Conservation (phyloP, 1,139 yeast genomes). For the Yamadazyma epiphylla region DNA sequence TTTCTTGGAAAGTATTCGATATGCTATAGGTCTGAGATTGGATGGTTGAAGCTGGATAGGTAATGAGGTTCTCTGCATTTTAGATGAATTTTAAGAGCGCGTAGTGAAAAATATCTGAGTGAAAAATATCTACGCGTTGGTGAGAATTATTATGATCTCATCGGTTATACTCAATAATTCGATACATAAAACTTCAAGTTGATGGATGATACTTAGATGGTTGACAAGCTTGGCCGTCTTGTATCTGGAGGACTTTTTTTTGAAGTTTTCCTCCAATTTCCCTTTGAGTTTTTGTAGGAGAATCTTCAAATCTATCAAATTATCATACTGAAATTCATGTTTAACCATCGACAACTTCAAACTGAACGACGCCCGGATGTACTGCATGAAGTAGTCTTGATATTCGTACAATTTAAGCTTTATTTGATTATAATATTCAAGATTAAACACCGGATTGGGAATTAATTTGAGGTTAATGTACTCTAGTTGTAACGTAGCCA, state of each 20-base stretch:
- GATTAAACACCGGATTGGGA: conserved; percentile 6
- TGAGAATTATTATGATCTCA: conserved; percentile 9
- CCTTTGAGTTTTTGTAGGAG: conserved; percentile 9
- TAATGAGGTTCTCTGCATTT: conserved; percentile 22
- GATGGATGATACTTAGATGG: conserved; percentile 6
- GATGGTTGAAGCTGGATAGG: conserved; percentile 79
- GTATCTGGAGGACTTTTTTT: conserved; percentile 6
- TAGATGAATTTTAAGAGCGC: neutral
- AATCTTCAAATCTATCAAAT: conserved; percentile 9
- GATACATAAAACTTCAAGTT: conserved; percentile 2
- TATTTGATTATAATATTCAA: conserved; percentile 10
- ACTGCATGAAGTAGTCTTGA: conserved; percentile 5
- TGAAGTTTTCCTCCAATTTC: conserved; percentile 10
- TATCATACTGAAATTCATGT: conserved; percentile 9
- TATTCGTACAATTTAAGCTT: conserved; percentile 9
- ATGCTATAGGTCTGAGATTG: conserved; percentile 85
- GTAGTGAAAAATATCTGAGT: neutral
- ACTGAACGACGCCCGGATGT: conserved; percentile 1
- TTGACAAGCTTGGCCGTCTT: conserved; percentile 2
- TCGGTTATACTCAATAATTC: conserved; percentile 4
- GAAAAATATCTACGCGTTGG: too few species aligned
- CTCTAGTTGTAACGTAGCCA: conserved; percentile 8
- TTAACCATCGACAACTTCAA: conserved; percentile 2
- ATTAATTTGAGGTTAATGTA: conserved; percentile 5
- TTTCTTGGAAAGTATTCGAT: conserved; percentile 83